Percentiles rank a stretch among this genome's conserved stretches.
These are phyloP conservation scores for Leishmania tropica DNA, from an alignment of 208 protist genomes.

Conservation along the genomic window DNA sequence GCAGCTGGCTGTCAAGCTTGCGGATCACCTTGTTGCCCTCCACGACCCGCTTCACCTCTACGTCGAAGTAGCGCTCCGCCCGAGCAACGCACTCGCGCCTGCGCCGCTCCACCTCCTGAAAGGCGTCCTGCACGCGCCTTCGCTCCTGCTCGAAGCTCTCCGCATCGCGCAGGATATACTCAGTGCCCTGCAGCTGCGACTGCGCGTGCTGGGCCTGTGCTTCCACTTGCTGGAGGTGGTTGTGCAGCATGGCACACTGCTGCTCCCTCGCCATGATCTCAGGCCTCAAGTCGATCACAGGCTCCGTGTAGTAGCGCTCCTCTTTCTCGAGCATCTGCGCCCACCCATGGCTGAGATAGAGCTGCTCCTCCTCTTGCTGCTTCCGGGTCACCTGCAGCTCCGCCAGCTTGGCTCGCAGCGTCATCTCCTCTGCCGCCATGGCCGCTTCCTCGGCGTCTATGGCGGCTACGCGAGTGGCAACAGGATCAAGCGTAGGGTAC, in stretches of 20 bases:
- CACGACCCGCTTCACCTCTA: conserved; percentile 54
- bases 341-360: conserved; percentile 62
- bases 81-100: conserved; percentile 38
- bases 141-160: conserved; percentile 48
- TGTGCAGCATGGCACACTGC: conserved; percentile 45
- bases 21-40: conserved; percentile 39
- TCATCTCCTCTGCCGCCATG: conserved; percentile 46
- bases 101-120: conserved; percentile 48
- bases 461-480: conserved; percentile 30
- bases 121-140: conserved; percentile 36
- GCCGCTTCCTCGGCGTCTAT: conserved; percentile 53
- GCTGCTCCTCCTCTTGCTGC: conserved; percentile 60
- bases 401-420: conserved; percentile 40
- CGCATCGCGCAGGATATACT: conserved; percentile 44
- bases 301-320: conserved; percentile 77
- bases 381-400: conserved; percentile 43
- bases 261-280: conserved; percentile 57
- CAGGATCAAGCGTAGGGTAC: conserved; percentile 33
- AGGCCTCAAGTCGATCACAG: conserved; percentile 40
- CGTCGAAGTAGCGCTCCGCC: conserved; percentile 70
- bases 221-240: conserved; percentile 49
- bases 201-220: conserved; percentile 34
- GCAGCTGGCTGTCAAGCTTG: conserved; percentile 49
- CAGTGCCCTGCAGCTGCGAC: conserved; percentile 36
- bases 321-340: conserved; percentile 66